Conservation (phyloP, 768 basidiomycete genomes). For the Termitomyces sp. region DNA sequence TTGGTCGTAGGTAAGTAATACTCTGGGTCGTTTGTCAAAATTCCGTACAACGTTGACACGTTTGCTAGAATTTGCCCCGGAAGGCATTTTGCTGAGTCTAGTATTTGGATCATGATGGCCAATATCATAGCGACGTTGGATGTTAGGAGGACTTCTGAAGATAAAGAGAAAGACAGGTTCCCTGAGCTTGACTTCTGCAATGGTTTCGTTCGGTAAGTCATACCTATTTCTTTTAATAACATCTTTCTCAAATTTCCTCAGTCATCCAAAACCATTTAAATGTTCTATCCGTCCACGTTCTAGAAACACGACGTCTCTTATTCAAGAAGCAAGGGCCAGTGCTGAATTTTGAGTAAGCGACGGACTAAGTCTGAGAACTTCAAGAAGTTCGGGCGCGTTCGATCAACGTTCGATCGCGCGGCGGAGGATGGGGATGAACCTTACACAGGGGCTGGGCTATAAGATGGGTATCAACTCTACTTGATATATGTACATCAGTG, state of each 20-base stretch:
- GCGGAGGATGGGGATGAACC: background rate
- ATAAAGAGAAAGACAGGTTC: constrained; percentile 36
- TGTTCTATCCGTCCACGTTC: constrained; percentile 45
- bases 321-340: constrained; percentile 24
- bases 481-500: background rate
- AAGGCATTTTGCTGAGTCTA: constrained; percentile 46
- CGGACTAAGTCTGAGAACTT: background rate
- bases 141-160: constrained; percentile 37
- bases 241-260: constrained; percentile 17
- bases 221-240: background rate
- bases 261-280: constrained; percentile 49
- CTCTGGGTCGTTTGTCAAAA: background rate
- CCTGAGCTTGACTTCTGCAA: constrained; percentile 33
- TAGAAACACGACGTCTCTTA: constrained; percentile 23
- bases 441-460: too few relatives aligned
- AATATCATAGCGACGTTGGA: constrained; percentile 43
- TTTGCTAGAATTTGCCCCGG: constrained; percentile 49
- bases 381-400: too few relatives aligned
- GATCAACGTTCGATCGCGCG: background rate
- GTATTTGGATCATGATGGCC: constrained; percentile 42
- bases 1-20: constrained; percentile 45
- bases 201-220: constrained; percentile 45
- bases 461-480: too few relatives aligned
- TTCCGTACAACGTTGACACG: background rate
- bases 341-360: constrained; percentile 7